A percentile compares a stretch with the other conserved stretches of the same genome.
Evolutionary conservation across 2,329 filamentous ascomycete species (phyloP).

Genomic region (Colletotrichum sp.): DNA sequence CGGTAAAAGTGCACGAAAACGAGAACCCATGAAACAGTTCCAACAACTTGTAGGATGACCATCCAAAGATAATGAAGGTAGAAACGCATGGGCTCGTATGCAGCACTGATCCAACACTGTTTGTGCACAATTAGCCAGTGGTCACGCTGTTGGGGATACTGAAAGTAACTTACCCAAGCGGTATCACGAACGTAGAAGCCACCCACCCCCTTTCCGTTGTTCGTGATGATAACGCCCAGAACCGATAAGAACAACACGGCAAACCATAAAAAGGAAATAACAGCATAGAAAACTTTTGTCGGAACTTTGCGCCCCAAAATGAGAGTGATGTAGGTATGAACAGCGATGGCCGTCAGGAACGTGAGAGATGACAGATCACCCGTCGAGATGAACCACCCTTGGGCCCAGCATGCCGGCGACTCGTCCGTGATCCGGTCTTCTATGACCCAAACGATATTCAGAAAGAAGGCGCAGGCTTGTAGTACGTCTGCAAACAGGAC

Average conservation of each 20-base stretch:
- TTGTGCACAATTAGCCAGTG: not conserved
- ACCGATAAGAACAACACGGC: conserved; percentile 34
- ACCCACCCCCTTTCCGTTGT: not conserved
- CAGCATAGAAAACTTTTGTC: conserved; percentile 44
- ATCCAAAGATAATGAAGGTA: conserved; percentile 69
- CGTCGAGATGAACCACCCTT: conserved; percentile 63
- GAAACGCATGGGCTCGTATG: conserved; percentile 57
- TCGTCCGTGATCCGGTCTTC: conserved; percentile 53
- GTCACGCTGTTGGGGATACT: not conserved
- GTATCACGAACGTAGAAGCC: conserved; percentile 56
- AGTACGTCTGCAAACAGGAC: conserved; percentile 63
- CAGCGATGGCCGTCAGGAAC: conserved; percentile 62
- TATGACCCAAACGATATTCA: conserved; percentile 57
- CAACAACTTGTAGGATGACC: conserved; percentile 44
- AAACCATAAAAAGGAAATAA: conserved; percentile 50
- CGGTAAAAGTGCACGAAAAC: conserved; percentile 38
- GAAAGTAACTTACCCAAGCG: conserved; percentile 53
- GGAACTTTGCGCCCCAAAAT: conserved; percentile 53
- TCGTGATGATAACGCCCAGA: conserved; percentile 7
- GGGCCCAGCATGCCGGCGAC: conserved; percentile 53
- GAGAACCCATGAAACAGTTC: conserved; percentile 38
- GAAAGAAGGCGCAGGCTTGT: conserved; percentile 59
- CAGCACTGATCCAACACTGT: conserved; percentile 67
- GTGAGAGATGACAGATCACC: conserved; percentile 62
- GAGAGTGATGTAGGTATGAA: conserved; percentile 62